Base-by-base conservation (phyloP, 2,329 filamentous ascomycete genomes). In the Fusarium foetens region DNA sequence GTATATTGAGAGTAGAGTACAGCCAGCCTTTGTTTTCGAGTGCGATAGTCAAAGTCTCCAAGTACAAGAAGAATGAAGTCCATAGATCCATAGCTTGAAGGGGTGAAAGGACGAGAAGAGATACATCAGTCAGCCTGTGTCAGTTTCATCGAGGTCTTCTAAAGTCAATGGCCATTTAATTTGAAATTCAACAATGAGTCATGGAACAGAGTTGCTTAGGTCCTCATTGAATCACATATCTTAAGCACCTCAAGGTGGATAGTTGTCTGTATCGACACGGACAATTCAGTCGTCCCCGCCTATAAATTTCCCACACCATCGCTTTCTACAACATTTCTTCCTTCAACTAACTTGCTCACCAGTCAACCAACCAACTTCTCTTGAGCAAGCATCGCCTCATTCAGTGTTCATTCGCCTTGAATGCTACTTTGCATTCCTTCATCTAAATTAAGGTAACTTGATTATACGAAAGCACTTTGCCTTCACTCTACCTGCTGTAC, bases 371-470 rank as follows among this genome's bases (percentile, higher is more conserved):
- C 6, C 45, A 13, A 3, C 21, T 13, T 31, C 3, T 0, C 14
- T 2, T 31, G 5, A 6, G 45, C 27, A 17, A 49, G 21, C 27
- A 23, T 23, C 45, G 3, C 7, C 10, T 0, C 27, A 3, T 23
- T 17, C 0, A 13, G 3, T 8, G 7, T 12, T 31, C 27, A 12
- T 17, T n/a, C 4, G 7, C 0, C 21, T n/a, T 8, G 3, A n/a
- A 16, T 4, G 4, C 0, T 8, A 11, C 10, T 17, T n/a, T 2
- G 0, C 0, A n/a, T 31, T 17, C 1, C 1, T 29, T 11, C 43
- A 21, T 21, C 14, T 8, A 4, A 27, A 9, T 14, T 3, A 14
- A 27, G 19, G 14, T 1, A 5, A 29, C 43, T 7, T 43, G 6
- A 43, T 35, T 8, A 16, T 35, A 35, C 33, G 11, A 35, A 35